Evolutionary conservation across 257 asterid species (phyloP), one percentile per base, ranked within the genome.

Genomic region (Eustoma russellianum): DNA sequence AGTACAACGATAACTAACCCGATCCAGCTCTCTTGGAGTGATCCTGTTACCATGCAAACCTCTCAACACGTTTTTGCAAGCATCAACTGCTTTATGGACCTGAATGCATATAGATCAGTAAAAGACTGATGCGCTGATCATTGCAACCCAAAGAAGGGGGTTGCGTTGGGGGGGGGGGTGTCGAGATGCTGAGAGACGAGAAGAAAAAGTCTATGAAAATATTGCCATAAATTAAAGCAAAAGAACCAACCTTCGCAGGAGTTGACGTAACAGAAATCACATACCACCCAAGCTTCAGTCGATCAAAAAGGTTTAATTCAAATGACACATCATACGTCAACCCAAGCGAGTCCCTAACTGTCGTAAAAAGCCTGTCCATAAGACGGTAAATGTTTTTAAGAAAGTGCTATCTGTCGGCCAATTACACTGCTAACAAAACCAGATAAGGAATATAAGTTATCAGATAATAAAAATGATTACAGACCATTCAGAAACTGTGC

Each of bases 71-170:
- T 77, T 80, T 77, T 83, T 92, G 90, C 99, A 92, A 69, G 99
- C 97, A 66, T 92, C 97, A 73, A 92, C 99, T 76, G 99, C 99
- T 75, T 83, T 88, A 71, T 92, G 99, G 33, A 88, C 99, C 99
- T 92, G 82, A 48, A 58, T 16, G 64, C 33, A 56, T 48, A 57
- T 48, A 14, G 14, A 61, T 60, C 50, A 59, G 58, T 24, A 62
- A 65, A 54, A 61, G 60, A 59, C 56, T 40, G 33, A 38, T 38
- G 43, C 10, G 12, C 43, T 38, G 43, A 38, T 38, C 60, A 40
- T 17, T 50, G 55, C 43, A 67, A 60, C 58, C 41, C 46, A 52
- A 57, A 69, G 33, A 38, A 57, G 43, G 9, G 30, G 30, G 30
- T n/a, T n/a, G n/a, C n/a, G n/a, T n/a, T n/a, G 30, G 30, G 3